These are phyloP conservation scores for Tetrahymena elliotti DNA, from an alignment of 73 alveolate genomes.

Conservation along the genomic window DNA sequence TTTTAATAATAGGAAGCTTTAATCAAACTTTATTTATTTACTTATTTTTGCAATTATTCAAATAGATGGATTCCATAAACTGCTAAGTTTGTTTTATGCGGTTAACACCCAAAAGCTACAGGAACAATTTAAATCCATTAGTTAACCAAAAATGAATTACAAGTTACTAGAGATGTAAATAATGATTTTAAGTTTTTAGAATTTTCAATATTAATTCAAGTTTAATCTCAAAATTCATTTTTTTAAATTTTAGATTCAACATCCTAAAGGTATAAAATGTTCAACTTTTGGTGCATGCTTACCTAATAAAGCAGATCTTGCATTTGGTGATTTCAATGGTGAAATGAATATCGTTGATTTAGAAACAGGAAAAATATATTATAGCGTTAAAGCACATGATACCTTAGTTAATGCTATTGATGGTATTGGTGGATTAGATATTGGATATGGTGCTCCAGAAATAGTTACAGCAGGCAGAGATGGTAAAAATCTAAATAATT, in stretches of 20 bases:
- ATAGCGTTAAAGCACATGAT: conserved; percentile 93
- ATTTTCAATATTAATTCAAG: neutral
- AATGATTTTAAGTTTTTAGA: neutral
- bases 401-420: conserved; percentile 91
- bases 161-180: conserved; percentile 47
- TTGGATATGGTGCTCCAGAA: conserved; percentile 96
- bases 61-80: conserved; percentile 91
- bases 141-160: conserved; percentile 56
- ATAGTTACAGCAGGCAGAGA: conserved; percentile 98
- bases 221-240: neutral
- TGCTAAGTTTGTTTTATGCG: conserved; percentile 90
- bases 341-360: conserved; percentile 79
- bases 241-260: conserved; percentile 50
- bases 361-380: conserved; percentile 73
- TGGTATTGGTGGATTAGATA: conserved; percentile 94
- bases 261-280: conserved; percentile 81
- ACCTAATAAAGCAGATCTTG: conserved; percentile 72
- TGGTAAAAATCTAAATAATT: too few species aligned
- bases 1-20: neutral
- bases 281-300: conserved; percentile 86
- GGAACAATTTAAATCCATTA: conserved; percentile 93
- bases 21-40: too few species aligned
- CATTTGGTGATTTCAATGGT: conserved; percentile 97
- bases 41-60: neutral
- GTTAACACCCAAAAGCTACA: conserved; percentile 96